Evolutionary conservation across 495 filamentous ascomycete genomes (phyloP), one percentile per base, ranked within the genome.

Genomic region (Lophiotrema nucula): DNA sequence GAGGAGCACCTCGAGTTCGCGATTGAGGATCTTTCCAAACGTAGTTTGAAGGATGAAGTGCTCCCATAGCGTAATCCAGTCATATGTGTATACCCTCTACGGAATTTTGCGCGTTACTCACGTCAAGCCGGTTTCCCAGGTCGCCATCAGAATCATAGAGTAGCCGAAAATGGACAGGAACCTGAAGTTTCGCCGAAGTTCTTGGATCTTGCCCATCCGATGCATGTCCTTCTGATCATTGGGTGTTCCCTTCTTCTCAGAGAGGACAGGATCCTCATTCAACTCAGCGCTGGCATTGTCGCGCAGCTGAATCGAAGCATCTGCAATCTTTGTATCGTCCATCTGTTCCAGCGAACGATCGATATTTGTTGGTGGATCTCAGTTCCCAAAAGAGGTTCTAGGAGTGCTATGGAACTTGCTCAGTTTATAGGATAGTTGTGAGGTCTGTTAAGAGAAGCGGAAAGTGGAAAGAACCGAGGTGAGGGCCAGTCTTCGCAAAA

Each of bases 151-250:
- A 42, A 69, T 64, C 38, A 60, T 66, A 3, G 56, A 44, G 52
- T 68, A 69, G 11, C 61, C 61, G 49, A 72, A 60, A 19, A 69
- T 70, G 6, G 52, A 54, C 27, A 68, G 37, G 44, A 70, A 67
- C 15, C 55, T 47, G 48, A 69, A 72, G 58, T 67, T 69, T 22
- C 68, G 56, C 39, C 49, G 25, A 12, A 62, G 27, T 44, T 62
- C 59, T 47, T 62, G 59, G 12, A 21, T 35, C 47, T 62, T 62
- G 21, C 59, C 59, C 59, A 62, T 62, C 10, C 59, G 62, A 15
- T 55, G 53, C 59, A 62, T 62, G 37, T 62, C 53, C 39, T 57
- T 62, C 53, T 54, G 59, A 27, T 62, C 59, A 5, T 60, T 27
- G 16, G 48, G 18, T 3, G 56, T 44, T 16, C 56, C 56, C 21